Evolutionary conservation across 495 filamentous ascomycete species (phyloP).

Genomic region (Beverwykella pulmonaria): DNA sequence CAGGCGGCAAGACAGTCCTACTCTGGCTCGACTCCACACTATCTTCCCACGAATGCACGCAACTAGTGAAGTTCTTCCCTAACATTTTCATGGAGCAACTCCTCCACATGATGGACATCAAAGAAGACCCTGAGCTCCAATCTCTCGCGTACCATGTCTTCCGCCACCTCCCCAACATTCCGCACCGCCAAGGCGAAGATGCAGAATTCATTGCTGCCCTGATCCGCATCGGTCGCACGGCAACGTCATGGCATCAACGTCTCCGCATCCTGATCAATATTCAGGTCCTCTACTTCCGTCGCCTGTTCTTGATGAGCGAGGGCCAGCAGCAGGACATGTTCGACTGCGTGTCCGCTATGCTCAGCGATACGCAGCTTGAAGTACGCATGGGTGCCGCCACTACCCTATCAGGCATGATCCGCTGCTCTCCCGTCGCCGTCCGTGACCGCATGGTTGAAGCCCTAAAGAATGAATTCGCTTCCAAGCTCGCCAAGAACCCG

Average conservation of each 20-base stretch:
- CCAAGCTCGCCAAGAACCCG: conserved; percentile 74
- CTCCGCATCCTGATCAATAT: conserved; percentile 98
- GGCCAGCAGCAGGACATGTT: conserved; percentile 79
- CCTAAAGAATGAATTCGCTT: conserved; percentile 77
- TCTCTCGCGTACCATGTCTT: conserved; percentile 96
- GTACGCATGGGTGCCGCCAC: conserved; percentile 90
- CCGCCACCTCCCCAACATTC: conserved; percentile 94
- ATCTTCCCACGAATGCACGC: conserved; percentile 88
- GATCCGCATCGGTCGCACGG: conserved; percentile 83
- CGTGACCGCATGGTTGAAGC: conserved; percentile 73
- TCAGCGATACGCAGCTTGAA: conserved; percentile 88
- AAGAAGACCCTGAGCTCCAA: conserved; percentile 96
- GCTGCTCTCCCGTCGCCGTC: conserved; percentile 84
- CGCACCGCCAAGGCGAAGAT: conserved; percentile 83
- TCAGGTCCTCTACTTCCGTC: conserved; percentile 98
- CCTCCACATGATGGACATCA: conserved; percentile 99
- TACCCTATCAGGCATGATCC: conserved; percentile 95
- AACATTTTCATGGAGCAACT: conserved; percentile 85
- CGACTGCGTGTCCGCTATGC: conserved; percentile 88
- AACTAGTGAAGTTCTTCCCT: conserved; percentile 88
- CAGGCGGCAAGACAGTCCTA: conserved; percentile 91
- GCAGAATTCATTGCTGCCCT: conserved; percentile 79
- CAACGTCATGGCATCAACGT: conserved; percentile 93
- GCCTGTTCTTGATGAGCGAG: conserved; percentile 85
- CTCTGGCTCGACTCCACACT: conserved; percentile 93